Conservation (phyloP, 495 filamentous ascomycete genomes). For the Podospora didyma region DNA sequence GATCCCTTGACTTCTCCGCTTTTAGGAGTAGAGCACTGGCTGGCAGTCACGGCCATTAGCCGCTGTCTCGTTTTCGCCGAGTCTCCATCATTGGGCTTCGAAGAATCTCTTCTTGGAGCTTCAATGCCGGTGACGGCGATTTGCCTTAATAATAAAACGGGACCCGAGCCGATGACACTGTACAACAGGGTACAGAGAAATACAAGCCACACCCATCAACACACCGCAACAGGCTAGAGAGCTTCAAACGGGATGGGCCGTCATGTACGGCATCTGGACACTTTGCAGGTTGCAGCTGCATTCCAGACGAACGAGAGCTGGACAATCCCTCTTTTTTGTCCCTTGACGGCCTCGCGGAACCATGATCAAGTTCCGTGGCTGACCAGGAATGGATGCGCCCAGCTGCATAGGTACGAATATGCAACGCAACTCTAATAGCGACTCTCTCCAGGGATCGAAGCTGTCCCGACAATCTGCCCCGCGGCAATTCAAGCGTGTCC, state of each 20-base stretch:
- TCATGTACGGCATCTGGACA: conserved; percentile 11
- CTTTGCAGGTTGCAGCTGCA: conserved; percentile 17
- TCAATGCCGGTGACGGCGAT: neutral
- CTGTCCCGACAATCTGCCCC: conserved; percentile 1
- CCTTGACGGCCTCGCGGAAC: conserved; percentile 4
- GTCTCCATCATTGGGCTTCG: neutral
- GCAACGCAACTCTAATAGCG: conserved; percentile 11
- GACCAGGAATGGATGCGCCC: neutral
- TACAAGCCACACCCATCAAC: neutral
- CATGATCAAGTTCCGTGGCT: conserved; percentile 5
- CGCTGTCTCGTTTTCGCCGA: neutral
- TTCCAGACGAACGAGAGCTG: neutral
- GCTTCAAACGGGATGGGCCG: conserved; percentile 17
- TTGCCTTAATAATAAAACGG: neutral
- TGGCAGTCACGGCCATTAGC: neutral
- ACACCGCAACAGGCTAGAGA: conserved; percentile 3
- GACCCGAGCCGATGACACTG: neutral
- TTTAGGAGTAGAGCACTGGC: neutral
- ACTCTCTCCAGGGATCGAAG: neutral
- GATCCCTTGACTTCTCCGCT: neutral
- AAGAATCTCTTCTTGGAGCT: neutral
- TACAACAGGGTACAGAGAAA: neutral
- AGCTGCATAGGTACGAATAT: conserved; percentile 11
- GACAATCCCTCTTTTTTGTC: neutral
- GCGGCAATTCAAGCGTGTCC: neutral